Conservation (phyloP, 75 land plant genomes). For the Sequoiadendron giganteum region DNA sequence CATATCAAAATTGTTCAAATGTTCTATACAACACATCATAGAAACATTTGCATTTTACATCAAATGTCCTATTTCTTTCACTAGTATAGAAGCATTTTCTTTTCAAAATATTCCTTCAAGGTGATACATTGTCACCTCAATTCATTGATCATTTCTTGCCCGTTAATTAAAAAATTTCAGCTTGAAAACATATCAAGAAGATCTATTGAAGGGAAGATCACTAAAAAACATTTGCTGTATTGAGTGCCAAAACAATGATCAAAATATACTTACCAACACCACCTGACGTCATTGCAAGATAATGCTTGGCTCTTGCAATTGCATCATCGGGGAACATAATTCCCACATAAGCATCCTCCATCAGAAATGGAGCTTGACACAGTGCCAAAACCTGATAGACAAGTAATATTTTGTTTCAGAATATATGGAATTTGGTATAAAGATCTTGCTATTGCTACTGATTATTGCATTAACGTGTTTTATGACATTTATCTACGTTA, state of each 20-base stretch:
- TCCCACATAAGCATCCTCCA: conserved; percentile 95
- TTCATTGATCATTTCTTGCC: neutral
- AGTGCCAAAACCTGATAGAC: conserved; percentile 85
- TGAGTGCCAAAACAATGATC: neutral
- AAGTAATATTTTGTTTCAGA: neutral
- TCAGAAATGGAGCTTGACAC: conserved; percentile 96
- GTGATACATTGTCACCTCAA: neutral
- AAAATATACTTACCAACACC: conserved; percentile 71
- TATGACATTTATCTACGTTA: neutral
- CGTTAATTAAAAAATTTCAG: neutral
- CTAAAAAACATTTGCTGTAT: neutral
- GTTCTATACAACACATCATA: no score
- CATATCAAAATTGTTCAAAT: no score
- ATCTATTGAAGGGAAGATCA: neutral
- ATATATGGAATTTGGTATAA: neutral
- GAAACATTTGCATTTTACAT: no score
- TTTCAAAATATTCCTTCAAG: neutral
- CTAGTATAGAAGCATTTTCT: neutral
- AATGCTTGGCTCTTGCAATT: conserved; percentile 91
- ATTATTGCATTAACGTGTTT: neutral
- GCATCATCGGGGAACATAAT: conserved; percentile 94
- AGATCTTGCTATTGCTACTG: neutral
- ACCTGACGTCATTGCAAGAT: conserved; percentile 86
- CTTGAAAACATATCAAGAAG: neutral
- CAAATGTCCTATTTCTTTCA: neutral